Evolutionary conservation across 805 yeast genomes (phyloP).

Genomic region (Pichia paraexigua): DNA sequence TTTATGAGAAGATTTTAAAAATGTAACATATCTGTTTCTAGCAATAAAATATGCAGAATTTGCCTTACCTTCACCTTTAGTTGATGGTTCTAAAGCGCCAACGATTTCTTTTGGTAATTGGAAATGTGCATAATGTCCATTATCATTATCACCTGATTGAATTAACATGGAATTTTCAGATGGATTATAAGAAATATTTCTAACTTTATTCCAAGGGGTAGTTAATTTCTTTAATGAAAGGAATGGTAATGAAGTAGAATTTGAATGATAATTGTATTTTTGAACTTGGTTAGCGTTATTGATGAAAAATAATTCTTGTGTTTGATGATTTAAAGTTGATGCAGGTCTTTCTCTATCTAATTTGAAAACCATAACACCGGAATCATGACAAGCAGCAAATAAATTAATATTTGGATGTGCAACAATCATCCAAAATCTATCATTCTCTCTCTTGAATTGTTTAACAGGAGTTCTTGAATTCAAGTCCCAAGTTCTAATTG

Average conservation of each 20-base stretch:
- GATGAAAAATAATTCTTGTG: conserved; percentile 65
- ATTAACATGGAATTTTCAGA: conserved; percentile 82
- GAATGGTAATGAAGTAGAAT: conserved; percentile 66
- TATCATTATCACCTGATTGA: conserved; percentile 66
- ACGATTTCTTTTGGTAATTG: conserved; percentile 77
- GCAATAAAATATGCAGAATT: conserved; percentile 86
- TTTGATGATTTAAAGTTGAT: conserved; percentile 36
- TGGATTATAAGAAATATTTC: conserved; percentile 84
- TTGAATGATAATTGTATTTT: conserved; percentile 58
- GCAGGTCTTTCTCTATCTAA: conserved; percentile 97
- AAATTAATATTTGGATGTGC: conserved; percentile 86
- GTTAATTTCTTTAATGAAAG: conserved; percentile 80
- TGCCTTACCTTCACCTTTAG: conserved; percentile 71
- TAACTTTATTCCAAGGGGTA: conserved; percentile 76
- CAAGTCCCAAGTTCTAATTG: conserved; percentile 94
- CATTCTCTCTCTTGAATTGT: conserved; percentile 88
- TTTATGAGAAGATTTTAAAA: conserved; percentile 52
- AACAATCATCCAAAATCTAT: conserved; percentile 88
- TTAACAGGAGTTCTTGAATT: conserved; percentile 89
- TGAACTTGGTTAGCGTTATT: conserved; percentile 84
- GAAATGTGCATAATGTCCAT: conserved; percentile 63
- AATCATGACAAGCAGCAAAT: conserved; percentile 94
- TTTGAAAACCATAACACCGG: conserved; percentile 97
- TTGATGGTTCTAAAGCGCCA: conserved; percentile 92
- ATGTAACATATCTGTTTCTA: conserved; percentile 87